Conservation (phyloP, 805 yeast genomes). For the Kodamaea neixiangensis region DNA sequence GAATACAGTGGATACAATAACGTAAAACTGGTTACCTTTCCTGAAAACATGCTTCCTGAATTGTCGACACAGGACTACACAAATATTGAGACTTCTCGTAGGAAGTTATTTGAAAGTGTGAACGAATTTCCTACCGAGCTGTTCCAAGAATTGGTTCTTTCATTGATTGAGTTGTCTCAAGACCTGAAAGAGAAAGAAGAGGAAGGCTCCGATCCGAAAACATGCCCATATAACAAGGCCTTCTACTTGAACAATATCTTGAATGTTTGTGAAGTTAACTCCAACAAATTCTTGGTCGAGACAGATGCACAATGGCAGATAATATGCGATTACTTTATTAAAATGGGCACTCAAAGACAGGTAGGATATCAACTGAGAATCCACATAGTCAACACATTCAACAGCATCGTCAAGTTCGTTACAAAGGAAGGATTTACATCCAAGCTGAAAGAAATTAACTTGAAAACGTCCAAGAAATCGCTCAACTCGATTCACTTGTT, state of each 20-base stretch:
- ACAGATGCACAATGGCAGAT: conserved; percentile 49
- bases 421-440: conserved; percentile 43
- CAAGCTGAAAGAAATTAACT: conserved; percentile 13
- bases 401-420: conserved; percentile 45
- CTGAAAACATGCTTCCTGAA: conserved; percentile 28
- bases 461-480: conserved; percentile 47
- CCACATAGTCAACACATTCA: conserved; percentile 39
- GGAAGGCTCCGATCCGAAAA: conserved; percentile 1
- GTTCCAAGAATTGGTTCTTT: conserved; percentile 47
- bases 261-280: conserved; percentile 53
- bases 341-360: conserved; percentile 45
- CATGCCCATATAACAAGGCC: conserved; percentile 49
- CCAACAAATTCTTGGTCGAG: conserved; percentile 48
- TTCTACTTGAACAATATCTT: conserved; percentile 57
- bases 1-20: conserved; percentile 27
- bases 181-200: conserved; percentile 3
- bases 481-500: conserved; percentile 50
- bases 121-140: conserved; percentile 53
- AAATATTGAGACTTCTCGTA: conserved; percentile 55
- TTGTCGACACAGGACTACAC: conserved; percentile 48
- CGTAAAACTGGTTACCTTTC: conserved; percentile 4
- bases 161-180: conserved; percentile 48
- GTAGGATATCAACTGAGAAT: conserved; percentile 34
- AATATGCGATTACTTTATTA: conserved; percentile 48
- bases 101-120: conserved; percentile 66